Base-by-base conservation (phyloP, 1,284 basidiomycete genomes). In the Prillingera fragicola region DNA sequence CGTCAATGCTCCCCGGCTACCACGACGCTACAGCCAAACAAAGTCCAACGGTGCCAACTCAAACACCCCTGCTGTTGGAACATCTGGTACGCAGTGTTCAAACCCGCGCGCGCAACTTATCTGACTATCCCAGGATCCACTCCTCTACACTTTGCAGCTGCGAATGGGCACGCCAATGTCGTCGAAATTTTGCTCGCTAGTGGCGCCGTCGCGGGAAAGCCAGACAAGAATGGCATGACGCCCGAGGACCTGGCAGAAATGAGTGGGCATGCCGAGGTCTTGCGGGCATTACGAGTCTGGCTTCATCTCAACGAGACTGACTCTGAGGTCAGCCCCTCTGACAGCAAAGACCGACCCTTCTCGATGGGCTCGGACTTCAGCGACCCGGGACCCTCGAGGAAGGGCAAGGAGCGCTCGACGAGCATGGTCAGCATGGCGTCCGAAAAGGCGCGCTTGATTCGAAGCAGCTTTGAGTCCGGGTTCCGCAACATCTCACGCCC, bases 91-190 rank as follows among this genome's bases (percentile, higher is more conserved):
- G 70, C 57, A 21, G 7, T 19, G 5, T 14, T n/a, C 38, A 15
- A n/a, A 13, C 18, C 15, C 28, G 22, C n/a, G 9, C 14, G 17
- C 25, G 13, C 25, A 9, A 19, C 37, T 32, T 13, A 33, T 33
- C 12, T 17, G 13, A 26, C 33, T 17, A 9, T 9, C 23, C 12
- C 62, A 70, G 88, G 88, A 15, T 87, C 87, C 1, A 92, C 89
- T 0, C 86, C 90, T 0, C 79, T 95, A n/a, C 90, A 95, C 63
- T 95, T 94, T 65, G 90, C 90, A 6, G 84, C 88, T 22, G 88
- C 90, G 18, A 90, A 92, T 55, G 89, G 89, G 4, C 87, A 95
- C 69, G 79, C 79, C 24, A 69, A 76, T 15, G 80, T 88, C 55
- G 79, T 88, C 32, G 78, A 76, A 49, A 80, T 84, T 23, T 80